These are phyloP conservation scores for Globisporangium solare DNA, from an alignment of 352 stramenopile species.

Conservation along the genomic window DNA sequence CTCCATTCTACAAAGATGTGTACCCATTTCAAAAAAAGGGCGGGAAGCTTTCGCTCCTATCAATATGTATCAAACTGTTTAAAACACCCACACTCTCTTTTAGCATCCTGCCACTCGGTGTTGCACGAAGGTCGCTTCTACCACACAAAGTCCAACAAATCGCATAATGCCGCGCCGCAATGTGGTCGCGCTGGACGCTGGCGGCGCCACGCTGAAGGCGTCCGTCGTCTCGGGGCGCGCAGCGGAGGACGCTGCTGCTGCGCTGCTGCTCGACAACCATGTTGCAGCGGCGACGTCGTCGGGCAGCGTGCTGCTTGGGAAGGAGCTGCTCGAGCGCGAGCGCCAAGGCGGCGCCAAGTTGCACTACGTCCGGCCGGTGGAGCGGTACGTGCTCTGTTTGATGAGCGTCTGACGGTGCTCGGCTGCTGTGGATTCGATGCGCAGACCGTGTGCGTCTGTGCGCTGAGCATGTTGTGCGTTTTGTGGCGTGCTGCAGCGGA, in stretches of 20 bases:
- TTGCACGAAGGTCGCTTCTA: too few species aligned
- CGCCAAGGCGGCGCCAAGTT: constrained; percentile 44
- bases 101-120: too few species aligned
- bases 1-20: too few species aligned
- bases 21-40: too few species aligned
- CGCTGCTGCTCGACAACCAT: constrained; percentile 41
- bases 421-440: not conserved
- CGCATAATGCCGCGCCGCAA: not conserved
- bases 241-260: not conserved
- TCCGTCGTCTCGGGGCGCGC: constrained; percentile 25
- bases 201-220: constrained; percentile 62
- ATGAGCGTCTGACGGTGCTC: too few species aligned
- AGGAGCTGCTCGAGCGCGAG: constrained; percentile 52
- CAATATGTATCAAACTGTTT: too few species aligned
- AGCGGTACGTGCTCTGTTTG: constrained; percentile 22
- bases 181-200: constrained; percentile 52
- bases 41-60: too few species aligned
- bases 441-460: not conserved
- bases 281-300: constrained; percentile 28
- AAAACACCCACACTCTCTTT: too few species aligned
- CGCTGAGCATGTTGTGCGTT: not conserved
- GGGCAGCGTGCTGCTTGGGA: constrained; percentile 26
- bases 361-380: constrained; percentile 36
- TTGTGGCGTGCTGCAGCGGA: constrained; percentile 26
- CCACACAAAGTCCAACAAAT: not conserved